Conservation (phyloP, 495 filamentous ascomycete genomes). For the Tuber umbilicatum region DNA sequence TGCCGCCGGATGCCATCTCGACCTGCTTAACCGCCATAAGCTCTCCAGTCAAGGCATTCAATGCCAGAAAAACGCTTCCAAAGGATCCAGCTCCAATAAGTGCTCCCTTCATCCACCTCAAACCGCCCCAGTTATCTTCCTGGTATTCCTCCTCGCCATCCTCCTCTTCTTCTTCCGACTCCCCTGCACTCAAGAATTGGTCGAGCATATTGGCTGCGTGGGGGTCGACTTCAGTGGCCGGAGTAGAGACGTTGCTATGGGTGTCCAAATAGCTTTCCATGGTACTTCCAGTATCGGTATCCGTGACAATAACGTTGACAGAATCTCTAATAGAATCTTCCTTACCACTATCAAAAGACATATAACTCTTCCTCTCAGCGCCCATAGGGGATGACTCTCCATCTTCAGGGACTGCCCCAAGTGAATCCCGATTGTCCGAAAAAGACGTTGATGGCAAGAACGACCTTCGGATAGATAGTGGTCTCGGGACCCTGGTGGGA, state of each 20-base stretch:
- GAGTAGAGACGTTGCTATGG: constrained; percentile 57
- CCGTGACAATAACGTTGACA: constrained; percentile 51
- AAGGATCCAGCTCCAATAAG: constrained; percentile 96
- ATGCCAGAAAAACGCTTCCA: constrained; percentile 88
- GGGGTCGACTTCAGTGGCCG: constrained; percentile 53
- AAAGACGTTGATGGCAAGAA: constrained; percentile 50
- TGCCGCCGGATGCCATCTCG: constrained; percentile 77
- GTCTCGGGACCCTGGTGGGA: constrained; percentile 48
- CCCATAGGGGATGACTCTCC: constrained; percentile 25
- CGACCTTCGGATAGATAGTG: constrained; percentile 58
- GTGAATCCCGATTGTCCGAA: constrained; percentile 48
- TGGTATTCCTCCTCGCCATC: constrained; percentile 72
- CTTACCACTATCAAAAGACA: constrained; percentile 80
- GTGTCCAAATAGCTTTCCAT: constrained; percentile 71
- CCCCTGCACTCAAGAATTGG: constrained; percentile 72
- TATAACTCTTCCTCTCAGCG: constrained; percentile 84
- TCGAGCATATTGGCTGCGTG: constrained; percentile 16
- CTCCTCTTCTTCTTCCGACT: constrained; percentile 75
- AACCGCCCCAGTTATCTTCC: constrained; percentile 63
- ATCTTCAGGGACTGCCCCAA: constrained; percentile 87
- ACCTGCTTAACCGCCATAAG: constrained; percentile 99
- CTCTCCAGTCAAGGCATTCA: constrained; percentile 96
- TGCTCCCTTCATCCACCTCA: constrained; percentile 98
- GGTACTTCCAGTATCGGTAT: constrained; percentile 69
- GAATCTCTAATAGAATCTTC: constrained; percentile 49